Percentiles rank a stretch among this genome's conserved stretches.
Evolutionary conservation across 495 filamentous ascomycete genomes (phyloP).

Genomic region (Xeromyces bisporus): DNA sequence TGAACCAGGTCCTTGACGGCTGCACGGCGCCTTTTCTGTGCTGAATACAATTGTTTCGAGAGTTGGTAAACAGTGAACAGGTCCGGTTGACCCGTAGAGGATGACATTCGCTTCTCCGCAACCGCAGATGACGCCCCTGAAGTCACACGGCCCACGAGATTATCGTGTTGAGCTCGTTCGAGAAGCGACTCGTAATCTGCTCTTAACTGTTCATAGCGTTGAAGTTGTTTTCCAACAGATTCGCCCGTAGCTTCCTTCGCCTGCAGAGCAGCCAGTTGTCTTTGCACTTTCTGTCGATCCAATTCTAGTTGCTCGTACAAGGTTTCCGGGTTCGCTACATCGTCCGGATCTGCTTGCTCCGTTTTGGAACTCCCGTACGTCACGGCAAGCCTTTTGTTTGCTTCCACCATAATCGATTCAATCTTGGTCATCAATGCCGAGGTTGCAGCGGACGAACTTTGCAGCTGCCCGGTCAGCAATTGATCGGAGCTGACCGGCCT

Average conservation of each 20-base stretch:
- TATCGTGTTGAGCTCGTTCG: slow-evolving; percentile 20
- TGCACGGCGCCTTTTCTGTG: slow-evolving; percentile 24
- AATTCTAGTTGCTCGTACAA: slow-evolving; percentile 28
- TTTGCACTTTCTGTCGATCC: slow-evolving; percentile 27
- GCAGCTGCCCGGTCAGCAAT: slow-evolving; percentile 7
- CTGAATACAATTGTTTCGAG: slow-evolving; percentile 18
- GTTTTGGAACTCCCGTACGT: slow-evolving; percentile 25
- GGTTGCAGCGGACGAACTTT: slow-evolving; percentile 15
- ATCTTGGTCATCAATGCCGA: slow-evolving; percentile 25
- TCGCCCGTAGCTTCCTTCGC: slow-evolving; percentile 20
- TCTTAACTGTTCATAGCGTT: slow-evolving; percentile 21
- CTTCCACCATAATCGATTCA: slow-evolving; percentile 26
- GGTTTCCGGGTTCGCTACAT: slow-evolving; percentile 26
- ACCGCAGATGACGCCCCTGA: slow-evolving; percentile 5
- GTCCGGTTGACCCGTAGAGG: slow-evolving; percentile 12
- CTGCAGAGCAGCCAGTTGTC: slow-evolving; percentile 12
- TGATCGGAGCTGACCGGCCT: slow-evolving; percentile 11
- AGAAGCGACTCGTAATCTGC: slow-evolving; percentile 25
- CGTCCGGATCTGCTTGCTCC: slow-evolving; percentile 20
- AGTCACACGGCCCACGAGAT: slow-evolving; percentile 13
- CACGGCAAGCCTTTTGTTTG: slow-evolving; percentile 25
- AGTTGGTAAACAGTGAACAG: slow-evolving; percentile 17
- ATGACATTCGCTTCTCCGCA: slow-evolving; percentile 5
- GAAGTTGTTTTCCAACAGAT: slow-evolving; percentile 13
- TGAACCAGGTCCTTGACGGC: slow-evolving; percentile 28